A percentile compares a stretch with the other conserved stretches of the same genome.
phyloP scores from a whole-genome alignment of 2,329 filamentous ascomycete species.

The Pseudocercospora cruenta region DNA sequence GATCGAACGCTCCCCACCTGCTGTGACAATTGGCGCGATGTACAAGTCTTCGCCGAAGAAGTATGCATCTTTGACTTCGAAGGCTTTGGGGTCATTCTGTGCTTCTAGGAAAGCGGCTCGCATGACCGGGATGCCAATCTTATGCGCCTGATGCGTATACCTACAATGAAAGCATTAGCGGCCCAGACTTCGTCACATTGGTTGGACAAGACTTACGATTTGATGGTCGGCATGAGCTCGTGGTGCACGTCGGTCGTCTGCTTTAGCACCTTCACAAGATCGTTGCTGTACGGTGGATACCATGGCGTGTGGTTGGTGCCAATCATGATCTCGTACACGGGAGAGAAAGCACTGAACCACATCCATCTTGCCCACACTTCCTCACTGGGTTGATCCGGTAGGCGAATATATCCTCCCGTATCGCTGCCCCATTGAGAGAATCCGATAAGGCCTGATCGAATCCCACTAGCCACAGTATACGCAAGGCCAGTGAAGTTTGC shows the following conservation, averaged over 20 bases:
- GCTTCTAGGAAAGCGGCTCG: conserved; percentile 43
- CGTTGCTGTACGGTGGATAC: conserved; percentile 39
- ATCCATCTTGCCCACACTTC: background rate
- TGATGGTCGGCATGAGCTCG: conserved; percentile 41
- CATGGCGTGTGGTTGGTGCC: conserved; percentile 30
- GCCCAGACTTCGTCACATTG: background rate
- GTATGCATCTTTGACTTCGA: conserved; percentile 37
- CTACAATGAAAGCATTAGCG: background rate
- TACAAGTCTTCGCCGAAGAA: conserved; percentile 42
- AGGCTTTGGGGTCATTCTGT: conserved; percentile 33
- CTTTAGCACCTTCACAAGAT: conserved; percentile 38
- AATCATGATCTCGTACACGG: background rate
- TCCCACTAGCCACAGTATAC: background rate
- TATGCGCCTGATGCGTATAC: conserved; percentile 36
- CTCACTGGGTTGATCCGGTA: background rate
- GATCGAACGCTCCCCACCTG: conserved; percentile 34
- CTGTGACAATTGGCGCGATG: conserved; percentile 40
- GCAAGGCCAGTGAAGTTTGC: conserved; percentile 38
- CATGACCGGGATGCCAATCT: conserved; percentile 40
- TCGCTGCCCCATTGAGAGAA: background rate
- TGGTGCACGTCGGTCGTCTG: conserved; percentile 40
- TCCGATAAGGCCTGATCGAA: background rate
- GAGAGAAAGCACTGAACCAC: conserved; percentile 1
- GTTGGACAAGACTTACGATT: conserved; percentile 13
- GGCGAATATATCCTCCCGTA: background rate